A percentile compares a stretch with the other conserved stretches of the same genome.
phyloP scores from a whole-genome alignment of 1,284 basidiomycete genomes.

The Ustilago crameri region DNA sequence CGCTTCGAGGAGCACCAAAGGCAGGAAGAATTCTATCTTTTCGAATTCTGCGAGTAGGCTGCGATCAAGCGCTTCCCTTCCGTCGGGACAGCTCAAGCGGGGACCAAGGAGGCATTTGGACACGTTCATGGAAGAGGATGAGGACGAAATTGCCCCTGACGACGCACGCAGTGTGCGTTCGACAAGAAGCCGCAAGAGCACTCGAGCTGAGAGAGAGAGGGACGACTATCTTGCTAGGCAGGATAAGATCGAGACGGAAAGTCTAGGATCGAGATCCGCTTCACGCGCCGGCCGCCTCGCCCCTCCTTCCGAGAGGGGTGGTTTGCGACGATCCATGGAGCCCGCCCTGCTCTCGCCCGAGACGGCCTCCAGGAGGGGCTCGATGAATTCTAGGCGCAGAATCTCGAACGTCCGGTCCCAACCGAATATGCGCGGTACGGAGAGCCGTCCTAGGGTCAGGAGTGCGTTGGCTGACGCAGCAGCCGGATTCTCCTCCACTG shows the following conservation, averaged over 20 bases:
- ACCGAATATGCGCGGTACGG: slow-evolving; percentile 12
- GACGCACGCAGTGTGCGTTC: slow-evolving; percentile 22
- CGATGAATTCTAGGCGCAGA: slow-evolving; percentile 25
- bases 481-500: neutral
- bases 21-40: slow-evolving; percentile 20
- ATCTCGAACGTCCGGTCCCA: slow-evolving; percentile 21
- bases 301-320: slow-evolving; percentile 9
- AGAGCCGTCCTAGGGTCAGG: slow-evolving; percentile 8
- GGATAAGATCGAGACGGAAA: slow-evolving; percentile 15
- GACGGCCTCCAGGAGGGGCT: slow-evolving; percentile 19
- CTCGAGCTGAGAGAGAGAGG: slow-evolving; percentile 38
- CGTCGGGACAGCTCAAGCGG: slow-evolving; percentile 26
- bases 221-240: slow-evolving; percentile 44
- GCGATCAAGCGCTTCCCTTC: slow-evolving; percentile 28
- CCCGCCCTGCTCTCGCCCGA: slow-evolving; percentile 15
- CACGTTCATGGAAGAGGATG: slow-evolving; percentile 42
- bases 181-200: slow-evolving; percentile 21
- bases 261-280: slow-evolving; percentile 7
- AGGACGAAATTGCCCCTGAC: slow-evolving; percentile 27
- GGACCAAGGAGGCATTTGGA: slow-evolving; percentile 27
- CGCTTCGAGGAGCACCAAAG: slow-evolving; percentile 16
- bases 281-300: slow-evolving; percentile 19
- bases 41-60: slow-evolving; percentile 35
- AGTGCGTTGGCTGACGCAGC: slow-evolving; percentile 33
- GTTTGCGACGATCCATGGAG: slow-evolving; percentile 13